Percentiles rank a stretch among this genome's conserved stretches.
Conservation (phyloP, 805 yeast genomes). For the Kazachstania psychrophila region DNA sequence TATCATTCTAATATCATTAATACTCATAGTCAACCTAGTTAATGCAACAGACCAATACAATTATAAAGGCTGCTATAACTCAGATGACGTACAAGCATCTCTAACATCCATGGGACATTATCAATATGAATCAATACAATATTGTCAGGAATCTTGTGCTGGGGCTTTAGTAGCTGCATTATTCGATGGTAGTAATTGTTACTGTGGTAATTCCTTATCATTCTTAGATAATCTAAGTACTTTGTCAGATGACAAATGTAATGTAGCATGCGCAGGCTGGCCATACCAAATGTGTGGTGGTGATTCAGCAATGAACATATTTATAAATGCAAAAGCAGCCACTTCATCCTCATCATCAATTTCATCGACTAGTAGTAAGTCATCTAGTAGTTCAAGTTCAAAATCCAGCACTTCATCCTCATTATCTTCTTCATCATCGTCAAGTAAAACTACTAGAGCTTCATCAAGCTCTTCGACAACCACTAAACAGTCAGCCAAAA, state of each 20-base stretch:
- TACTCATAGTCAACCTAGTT: not conserved
- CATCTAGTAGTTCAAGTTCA: not conserved
- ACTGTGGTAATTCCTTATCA: slow-evolving; percentile 25
- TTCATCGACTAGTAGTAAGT: not conserved
- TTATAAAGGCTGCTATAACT: slow-evolving; percentile 32
- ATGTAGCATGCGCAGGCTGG: slow-evolving; percentile 50
- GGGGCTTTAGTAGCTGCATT: slow-evolving; percentile 27
- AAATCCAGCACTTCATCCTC: slow-evolving; percentile 3
- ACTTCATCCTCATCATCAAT: slow-evolving; percentile 11
- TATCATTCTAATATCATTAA: not conserved
- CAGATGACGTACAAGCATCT: slow-evolving; percentile 17
- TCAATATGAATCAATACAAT: slow-evolving; percentile 49
- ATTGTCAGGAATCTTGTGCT: slow-evolving; percentile 47
- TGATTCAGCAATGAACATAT: slow-evolving; percentile 38
- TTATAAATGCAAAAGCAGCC: slow-evolving; percentile 23
- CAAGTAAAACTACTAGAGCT: slow-evolving; percentile 3
- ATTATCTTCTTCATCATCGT: not conserved
- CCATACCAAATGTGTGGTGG: slow-evolving; percentile 59
- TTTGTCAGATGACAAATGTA: slow-evolving; percentile 36
- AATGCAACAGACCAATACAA: slow-evolving; percentile 8
- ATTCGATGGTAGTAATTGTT: slow-evolving; percentile 27
- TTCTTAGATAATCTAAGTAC: slow-evolving; percentile 23
- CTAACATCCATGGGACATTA: slow-evolving; percentile 37
- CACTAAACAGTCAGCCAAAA: slow-evolving; percentile 7
- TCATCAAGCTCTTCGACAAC: slow-evolving; percentile 3